Evolutionary conservation across 306 rosid genomes (phyloP).

Genomic region (Cucurbita moschata): DNA sequence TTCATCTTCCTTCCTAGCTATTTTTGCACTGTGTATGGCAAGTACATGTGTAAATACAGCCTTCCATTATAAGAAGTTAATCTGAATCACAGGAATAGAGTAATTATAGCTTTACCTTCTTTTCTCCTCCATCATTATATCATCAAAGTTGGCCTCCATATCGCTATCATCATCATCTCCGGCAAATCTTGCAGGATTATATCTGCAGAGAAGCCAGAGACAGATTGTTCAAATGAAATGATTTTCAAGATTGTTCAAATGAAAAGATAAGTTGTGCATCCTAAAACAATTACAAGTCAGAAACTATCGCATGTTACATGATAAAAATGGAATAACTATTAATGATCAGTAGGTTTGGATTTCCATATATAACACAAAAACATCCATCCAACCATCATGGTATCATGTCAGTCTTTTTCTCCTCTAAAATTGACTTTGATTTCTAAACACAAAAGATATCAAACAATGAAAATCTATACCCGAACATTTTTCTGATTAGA

Average conservation of each 20-base stretch:
- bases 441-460: not conserved
- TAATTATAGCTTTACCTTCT: slow-evolving; percentile 31
- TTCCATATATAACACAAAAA: not conserved
- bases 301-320: not conserved
- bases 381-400: not conserved
- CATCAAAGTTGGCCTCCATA: slow-evolving; percentile 80
- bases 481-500: slow-evolving; percentile 49
- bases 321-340: not conserved
- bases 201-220: slow-evolving; percentile 25
- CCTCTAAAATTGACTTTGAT: not conserved
- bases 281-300: not conserved
- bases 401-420: not conserved
- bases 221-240: not conserved
- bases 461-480: slow-evolving; percentile 16
- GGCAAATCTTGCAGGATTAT: slow-evolving; percentile 32
- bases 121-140: slow-evolving; percentile 59
- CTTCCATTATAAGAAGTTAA: not conserved
- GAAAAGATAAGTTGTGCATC: not conserved
- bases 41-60: not conserved
- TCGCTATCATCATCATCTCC: slow-evolving; percentile 43
- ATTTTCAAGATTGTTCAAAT: not conserved
- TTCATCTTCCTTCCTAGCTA: slow-evolving; percentile 46
- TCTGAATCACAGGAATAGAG: not conserved
- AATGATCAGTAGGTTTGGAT: too few relatives aligned
- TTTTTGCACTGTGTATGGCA: slow-evolving; percentile 24